Evolutionary conservation across 257 asterid species (phyloP).

Genomic region (Solanum tarijense): DNA sequence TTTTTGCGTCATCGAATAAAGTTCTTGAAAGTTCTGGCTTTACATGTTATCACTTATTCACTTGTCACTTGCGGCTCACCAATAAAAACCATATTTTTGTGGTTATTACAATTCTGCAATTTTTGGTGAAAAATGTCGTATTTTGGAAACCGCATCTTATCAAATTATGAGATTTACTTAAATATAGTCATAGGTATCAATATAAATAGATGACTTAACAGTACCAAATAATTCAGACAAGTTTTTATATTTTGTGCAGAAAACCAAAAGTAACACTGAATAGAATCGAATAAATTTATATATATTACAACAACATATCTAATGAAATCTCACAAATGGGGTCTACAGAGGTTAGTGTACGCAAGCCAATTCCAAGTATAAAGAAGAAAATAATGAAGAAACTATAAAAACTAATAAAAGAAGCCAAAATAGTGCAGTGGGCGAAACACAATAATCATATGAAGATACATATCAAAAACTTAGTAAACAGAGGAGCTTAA

Average conservation of each 20-base stretch:
- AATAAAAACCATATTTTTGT: background rate
- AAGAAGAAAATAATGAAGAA: too few species aligned
- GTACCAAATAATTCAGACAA: background rate
- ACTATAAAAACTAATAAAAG: too few species aligned
- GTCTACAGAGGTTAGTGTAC: too few species aligned
- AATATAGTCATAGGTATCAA: background rate
- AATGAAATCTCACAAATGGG: background rate
- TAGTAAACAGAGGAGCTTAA: background rate
- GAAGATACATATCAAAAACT: background rate
- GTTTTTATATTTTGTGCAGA: background rate
- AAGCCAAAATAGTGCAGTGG: too few species aligned
- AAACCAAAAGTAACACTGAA: background rate
- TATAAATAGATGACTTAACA: background rate
- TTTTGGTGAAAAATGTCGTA: background rate
- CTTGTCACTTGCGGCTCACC: background rate
- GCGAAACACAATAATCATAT: background rate
- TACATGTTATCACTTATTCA: slow-evolving; percentile 19
- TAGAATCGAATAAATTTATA: background rate
- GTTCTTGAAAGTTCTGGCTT: slow-evolving; percentile 3
- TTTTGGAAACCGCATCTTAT: background rate
- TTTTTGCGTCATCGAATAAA: background rate
- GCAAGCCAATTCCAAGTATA: background rate
- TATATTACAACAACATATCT: background rate
- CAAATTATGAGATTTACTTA: background rate
- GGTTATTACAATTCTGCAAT: background rate